These are phyloP conservation scores for Martensiomyces pterosporus DNA, from an alignment of 192 early-diverging fungal genomes.

Conservation along the genomic window DNA sequence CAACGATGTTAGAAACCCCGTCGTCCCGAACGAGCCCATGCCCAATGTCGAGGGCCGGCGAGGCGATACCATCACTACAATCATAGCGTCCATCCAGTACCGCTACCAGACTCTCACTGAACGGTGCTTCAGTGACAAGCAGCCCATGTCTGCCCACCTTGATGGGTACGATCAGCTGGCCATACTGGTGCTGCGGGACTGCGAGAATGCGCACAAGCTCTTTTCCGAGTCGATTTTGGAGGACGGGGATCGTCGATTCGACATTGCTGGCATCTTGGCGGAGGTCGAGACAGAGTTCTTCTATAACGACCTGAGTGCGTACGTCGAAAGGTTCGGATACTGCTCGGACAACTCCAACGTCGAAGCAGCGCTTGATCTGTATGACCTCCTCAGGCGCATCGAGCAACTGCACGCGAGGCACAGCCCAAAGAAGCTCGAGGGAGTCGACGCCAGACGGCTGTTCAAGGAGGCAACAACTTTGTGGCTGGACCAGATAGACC, in stretches of 20 bases:
- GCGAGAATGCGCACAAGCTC: slow-evolving; percentile 27
- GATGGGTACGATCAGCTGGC: slow-evolving; percentile 42
- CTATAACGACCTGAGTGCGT: slow-evolving; percentile 25
- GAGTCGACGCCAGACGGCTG: slow-evolving; percentile 30
- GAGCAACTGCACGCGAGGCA: slow-evolving; percentile 26
- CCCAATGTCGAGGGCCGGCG: slow-evolving; percentile 38
- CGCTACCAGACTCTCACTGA: slow-evolving; percentile 36
- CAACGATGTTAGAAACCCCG: slow-evolving; percentile 37
- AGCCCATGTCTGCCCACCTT: slow-evolving; percentile 11
- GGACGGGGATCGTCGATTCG: slow-evolving; percentile 47
- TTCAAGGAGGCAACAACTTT: slow-evolving; percentile 27
- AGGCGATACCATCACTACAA: slow-evolving; percentile 16
- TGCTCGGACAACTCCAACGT: slow-evolving; percentile 17
- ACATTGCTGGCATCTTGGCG: slow-evolving; percentile 41
- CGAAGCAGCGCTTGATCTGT: slow-evolving; percentile 40
- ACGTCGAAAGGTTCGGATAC: slow-evolving; percentile 42
- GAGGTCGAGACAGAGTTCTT: slow-evolving; percentile 44
- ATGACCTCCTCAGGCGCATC: slow-evolving; percentile 25
- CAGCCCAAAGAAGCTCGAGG: slow-evolving; percentile 10
- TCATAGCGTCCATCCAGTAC: slow-evolving; percentile 34
- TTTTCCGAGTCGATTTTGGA: slow-evolving; percentile 37
- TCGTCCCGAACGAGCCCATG: slow-evolving; percentile 38
- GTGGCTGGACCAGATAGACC: slow-evolving; percentile 42
- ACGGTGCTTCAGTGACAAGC: slow-evolving; percentile 41
- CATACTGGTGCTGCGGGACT: slow-evolving; percentile 26